Evolutionary conservation across 257 asterid species (phyloP), one percentile per base, ranked within the genome.

Genomic region (Thymus mandschuricus): DNA sequence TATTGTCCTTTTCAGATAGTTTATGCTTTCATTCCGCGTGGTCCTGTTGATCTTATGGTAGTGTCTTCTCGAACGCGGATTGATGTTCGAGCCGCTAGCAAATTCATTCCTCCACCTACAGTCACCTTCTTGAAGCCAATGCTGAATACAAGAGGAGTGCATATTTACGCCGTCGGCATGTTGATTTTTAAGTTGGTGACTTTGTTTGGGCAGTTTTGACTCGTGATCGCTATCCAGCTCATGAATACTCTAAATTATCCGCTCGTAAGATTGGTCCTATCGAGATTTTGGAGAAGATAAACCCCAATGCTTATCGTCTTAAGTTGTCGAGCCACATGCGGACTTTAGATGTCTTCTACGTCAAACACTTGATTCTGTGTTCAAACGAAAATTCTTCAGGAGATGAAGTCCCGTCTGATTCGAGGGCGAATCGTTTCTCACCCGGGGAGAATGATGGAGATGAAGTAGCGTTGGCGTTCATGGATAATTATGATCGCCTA

Each of bases 361-460:
- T 50, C 2, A 50, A 50, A 2, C 56, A 50, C 3, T 50, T 50
- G 56, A n/a, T n/a, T 13, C 27, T 29, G 4, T 50, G 5, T 13
- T 13, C 15, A 0, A 29, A 9, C 6, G 56, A 50, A 0, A 50
- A n/a, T 1, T n/a, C 56, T 0, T 50, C 56, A 9, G 43, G 29
- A 29, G 45, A 12, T 1, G 43, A 59, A 13, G n/a, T 44, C 10
- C 0, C 1, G 28, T 1, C 3, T 8, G 45, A 59, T 59, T 29
- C 64, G 29, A 12, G 28, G 64, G 1, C 64, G 45, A 31, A 59
- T 59, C 45, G 3, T 12, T 12, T 59, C 43, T 59, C 45, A 59
- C 45, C 28, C 45, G 43, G 45, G 45, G 45, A 59, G 29, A 33
- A 59, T 59, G 64, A 59, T 59, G 64, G 45, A 59, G 45, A 59